These are phyloP conservation scores for Macrophomina phaseolina DNA, from an alignment of 2,329 filamentous ascomycete genomes.

Conservation along the genomic window DNA sequence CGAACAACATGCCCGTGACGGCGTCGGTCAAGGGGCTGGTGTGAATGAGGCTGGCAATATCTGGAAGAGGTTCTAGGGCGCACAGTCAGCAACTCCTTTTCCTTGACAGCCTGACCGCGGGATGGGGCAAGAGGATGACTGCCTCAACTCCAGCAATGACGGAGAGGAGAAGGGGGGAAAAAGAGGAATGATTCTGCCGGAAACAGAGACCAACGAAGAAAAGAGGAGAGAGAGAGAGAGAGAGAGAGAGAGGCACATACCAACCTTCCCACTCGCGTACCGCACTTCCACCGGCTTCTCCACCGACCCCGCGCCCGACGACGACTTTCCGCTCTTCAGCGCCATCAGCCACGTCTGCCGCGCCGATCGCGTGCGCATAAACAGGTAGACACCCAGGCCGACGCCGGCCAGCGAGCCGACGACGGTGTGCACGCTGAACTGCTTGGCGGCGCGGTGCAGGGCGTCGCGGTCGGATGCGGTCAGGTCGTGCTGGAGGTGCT, in stretches of 20 bases:
- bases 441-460: constrained; percentile 61
- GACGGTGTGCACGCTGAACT: constrained; percentile 60
- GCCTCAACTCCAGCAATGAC: too few species aligned
- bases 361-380: constrained; percentile 61
- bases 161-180: too few species aligned
- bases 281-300: constrained; percentile 67
- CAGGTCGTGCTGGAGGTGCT: constrained; percentile 65
- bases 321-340: constrained; percentile 56
- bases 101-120: too few species aligned
- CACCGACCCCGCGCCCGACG: constrained; percentile 32
- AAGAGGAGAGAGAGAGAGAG: background rate
- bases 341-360: constrained; percentile 66
- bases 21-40: constrained; percentile 65
- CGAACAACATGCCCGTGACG: constrained; percentile 68
- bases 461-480: constrained; percentile 64
- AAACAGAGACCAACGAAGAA: background rate
- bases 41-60: constrained; percentile 62
- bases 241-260: constrained; percentile 41
- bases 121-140: too few species aligned
- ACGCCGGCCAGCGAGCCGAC: constrained; percentile 67
- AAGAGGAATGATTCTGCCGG: background rate
- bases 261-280: constrained; percentile 66
- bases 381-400: constrained; percentile 63
- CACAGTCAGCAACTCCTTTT: background rate
- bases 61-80: constrained; percentile 62